Conservation (phyloP, 2,329 filamentous ascomycete genomes). For the Penicillium sp. region DNA sequence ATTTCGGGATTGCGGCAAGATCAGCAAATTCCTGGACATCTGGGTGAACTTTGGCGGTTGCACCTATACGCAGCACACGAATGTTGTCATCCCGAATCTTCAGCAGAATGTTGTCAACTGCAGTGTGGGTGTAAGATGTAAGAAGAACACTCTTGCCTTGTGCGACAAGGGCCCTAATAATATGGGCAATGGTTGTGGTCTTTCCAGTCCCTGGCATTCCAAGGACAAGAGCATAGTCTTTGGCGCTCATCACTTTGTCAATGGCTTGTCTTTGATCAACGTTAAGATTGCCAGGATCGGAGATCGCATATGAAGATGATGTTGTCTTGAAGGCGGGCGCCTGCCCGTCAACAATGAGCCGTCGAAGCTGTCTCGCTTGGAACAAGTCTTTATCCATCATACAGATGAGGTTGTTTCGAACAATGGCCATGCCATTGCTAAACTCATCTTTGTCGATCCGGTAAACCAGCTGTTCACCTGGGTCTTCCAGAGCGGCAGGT, state of each 20-base stretch:
- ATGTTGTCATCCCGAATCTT: constrained; percentile 80
- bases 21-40: constrained; percentile 83
- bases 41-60: constrained; percentile 78
- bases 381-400: constrained; percentile 79
- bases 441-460: constrained; percentile 97
- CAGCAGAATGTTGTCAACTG: constrained; percentile 94
- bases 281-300: constrained; percentile 64
- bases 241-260: constrained; percentile 90
- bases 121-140: constrained; percentile 94
- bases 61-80: constrained; percentile 79
- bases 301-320: constrained; percentile 62
- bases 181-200: constrained; percentile 96
- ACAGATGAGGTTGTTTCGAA: constrained; percentile 89
- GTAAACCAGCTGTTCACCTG: constrained; percentile 60
- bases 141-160: constrained; percentile 90
- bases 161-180: constrained; percentile 83
- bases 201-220: constrained; percentile 99
- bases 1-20: constrained; percentile 70
- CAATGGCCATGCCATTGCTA: constrained; percentile 93
- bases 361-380: constrained; percentile 68
- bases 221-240: constrained; percentile 93
- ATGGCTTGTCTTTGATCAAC: constrained; percentile 83
- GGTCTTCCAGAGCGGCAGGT: constrained; percentile 33
- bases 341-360: constrained; percentile 74
- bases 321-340: constrained; percentile 69